A percentile compares a stretch with the other conserved stretches of the same genome.
These are phyloP conservation scores for Aspergillus novofumigatus DNA, from an alignment of 2,329 filamentous ascomycete species.

Conservation along the genomic window DNA sequence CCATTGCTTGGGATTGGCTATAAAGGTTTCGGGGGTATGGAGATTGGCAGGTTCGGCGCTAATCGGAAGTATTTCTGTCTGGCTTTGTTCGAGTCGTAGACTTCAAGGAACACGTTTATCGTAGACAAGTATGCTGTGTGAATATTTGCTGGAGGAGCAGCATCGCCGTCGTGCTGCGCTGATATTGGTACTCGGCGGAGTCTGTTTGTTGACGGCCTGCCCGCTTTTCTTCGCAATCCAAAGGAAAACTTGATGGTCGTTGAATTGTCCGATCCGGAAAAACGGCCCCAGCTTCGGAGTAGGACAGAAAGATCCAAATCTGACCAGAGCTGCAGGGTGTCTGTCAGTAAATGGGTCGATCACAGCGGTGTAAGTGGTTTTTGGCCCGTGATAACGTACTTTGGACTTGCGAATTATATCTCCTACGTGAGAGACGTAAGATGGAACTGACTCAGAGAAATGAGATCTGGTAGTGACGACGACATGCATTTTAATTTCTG, in stretches of 20 bases:
- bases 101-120: conserved; percentile 20
- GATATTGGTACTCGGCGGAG: conserved; percentile 13
- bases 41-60: not conserved
- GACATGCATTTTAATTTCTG: conserved; percentile 24
- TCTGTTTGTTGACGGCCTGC: not conserved
- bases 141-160: conserved; percentile 14
- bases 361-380: not conserved
- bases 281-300: conserved; percentile 16
- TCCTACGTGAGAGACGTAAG: conserved; percentile 15
- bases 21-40: not conserved
- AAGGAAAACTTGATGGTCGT: conserved; percentile 16
- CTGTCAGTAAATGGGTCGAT: not conserved
- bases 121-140: conserved; percentile 14
- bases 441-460: not conserved
- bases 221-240: conserved; percentile 15
- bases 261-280: not conserved
- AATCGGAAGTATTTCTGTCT: not conserved
- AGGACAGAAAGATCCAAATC: conserved; percentile 24
- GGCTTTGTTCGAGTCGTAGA: not conserved
- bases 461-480: conserved; percentile 1
- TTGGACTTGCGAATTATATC: conserved; percentile 22
- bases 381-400: conserved; percentile 8
- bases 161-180: conserved; percentile 12
- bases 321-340: conserved; percentile 26
- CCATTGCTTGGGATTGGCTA: not conserved